These are phyloP conservation scores for Davidsoniella virescens DNA, from an alignment of 2,329 filamentous ascomycete genomes.

Conservation along the genomic window DNA sequence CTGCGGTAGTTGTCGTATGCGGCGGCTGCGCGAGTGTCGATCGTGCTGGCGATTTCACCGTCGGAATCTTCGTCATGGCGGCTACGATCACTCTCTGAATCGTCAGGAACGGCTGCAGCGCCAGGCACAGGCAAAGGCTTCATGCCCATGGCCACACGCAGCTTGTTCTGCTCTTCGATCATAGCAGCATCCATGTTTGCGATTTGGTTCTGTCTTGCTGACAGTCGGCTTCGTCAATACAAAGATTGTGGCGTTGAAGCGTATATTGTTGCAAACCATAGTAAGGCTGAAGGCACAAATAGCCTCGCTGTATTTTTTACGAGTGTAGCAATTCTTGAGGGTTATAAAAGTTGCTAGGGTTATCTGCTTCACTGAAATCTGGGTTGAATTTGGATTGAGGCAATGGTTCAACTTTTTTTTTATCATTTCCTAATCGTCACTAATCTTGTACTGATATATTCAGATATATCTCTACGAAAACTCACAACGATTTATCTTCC, in stretches of 20 bases:
- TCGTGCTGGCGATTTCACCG: constrained; percentile 61
- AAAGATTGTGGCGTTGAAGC: not conserved
- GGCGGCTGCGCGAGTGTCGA: constrained; percentile 63
- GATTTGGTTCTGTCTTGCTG: not conserved
- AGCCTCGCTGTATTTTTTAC: not conserved
- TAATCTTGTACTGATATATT: no score
- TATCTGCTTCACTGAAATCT: not conserved
- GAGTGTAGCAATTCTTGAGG: not conserved
- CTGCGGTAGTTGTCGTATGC: constrained; percentile 58
- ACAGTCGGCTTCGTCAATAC: not conserved
- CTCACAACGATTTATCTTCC: not conserved
- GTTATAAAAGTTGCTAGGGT: not conserved
- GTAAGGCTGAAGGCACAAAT: not conserved
- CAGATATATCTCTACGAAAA: not conserved
- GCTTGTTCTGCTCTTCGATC: constrained; percentile 87
- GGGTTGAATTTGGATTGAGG: no score
- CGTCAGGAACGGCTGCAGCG: constrained; percentile 23
- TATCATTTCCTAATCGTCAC: no score
- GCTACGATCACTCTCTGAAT: constrained; percentile 28
- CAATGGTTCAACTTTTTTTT: not conserved
- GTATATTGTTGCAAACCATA: not conserved
- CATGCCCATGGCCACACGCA: constrained; percentile 76
- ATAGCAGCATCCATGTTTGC: constrained; percentile 47
- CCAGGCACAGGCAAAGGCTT: constrained; percentile 77
- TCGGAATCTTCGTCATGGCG: constrained; percentile 35